Conservation (phyloP, 257 asterid genomes). For the Penstemon eatonii region DNA sequence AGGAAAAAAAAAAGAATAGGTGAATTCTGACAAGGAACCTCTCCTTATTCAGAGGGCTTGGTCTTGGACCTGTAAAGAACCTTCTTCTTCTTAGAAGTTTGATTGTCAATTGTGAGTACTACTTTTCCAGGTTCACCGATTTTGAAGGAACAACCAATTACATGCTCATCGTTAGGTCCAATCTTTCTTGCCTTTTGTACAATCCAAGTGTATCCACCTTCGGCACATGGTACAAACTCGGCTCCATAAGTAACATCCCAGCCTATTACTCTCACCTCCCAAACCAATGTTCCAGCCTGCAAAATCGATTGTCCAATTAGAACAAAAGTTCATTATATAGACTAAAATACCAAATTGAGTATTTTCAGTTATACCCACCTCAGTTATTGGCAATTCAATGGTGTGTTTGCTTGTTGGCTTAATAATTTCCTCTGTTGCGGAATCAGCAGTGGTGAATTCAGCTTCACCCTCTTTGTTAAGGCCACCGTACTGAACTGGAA, state of each 20-base stretch:
- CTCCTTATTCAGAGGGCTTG: conserved; percentile 41
- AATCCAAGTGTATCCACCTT: conserved; percentile 70
- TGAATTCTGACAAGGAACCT: conserved; percentile 30
- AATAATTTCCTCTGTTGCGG: conserved; percentile 51
- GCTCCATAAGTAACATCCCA: conserved; percentile 70
- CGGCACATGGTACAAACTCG: conserved; percentile 60
- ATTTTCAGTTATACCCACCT: conserved; percentile 33
- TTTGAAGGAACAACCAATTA: conserved; percentile 46
- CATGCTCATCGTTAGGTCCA: conserved; percentile 50
- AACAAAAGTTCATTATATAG: background rate
- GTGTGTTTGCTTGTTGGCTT: conserved; percentile 63
- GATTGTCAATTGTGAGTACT: conserved; percentile 61
- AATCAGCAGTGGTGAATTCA: conserved; percentile 47
- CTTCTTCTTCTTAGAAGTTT: conserved; percentile 69
- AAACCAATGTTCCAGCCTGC: conserved; percentile 53
- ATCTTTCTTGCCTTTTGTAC: conserved; percentile 65
- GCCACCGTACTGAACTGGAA: conserved; percentile 69
- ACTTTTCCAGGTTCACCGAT: conserved; percentile 55
- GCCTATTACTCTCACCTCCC: conserved; percentile 66
- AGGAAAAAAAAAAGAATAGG: conserved; percentile 26
- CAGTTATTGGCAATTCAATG: conserved; percentile 54
- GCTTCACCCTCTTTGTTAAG: conserved; percentile 55
- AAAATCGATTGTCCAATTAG: conserved; percentile 11
- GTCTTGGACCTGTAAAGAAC: conserved; percentile 58
- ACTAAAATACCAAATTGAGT: background rate